These are phyloP conservation scores for Cordyceps pruinosa DNA, from an alignment of 2,329 filamentous ascomycete genomes.

Conservation along the genomic window DNA sequence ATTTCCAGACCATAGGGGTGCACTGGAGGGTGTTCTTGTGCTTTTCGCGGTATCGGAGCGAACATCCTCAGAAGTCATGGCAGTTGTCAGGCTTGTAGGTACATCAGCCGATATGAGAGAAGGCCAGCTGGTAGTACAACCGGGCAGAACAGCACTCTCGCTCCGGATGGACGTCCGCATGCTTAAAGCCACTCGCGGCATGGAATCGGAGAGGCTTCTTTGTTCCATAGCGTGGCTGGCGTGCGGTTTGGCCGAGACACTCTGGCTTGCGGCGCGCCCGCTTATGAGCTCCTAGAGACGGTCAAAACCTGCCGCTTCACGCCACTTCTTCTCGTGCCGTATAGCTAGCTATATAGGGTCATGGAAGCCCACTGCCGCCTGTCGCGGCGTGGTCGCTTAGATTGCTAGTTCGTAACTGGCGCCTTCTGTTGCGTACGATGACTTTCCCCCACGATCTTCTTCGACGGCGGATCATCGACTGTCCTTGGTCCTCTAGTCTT, in stretches of 20 bases:
- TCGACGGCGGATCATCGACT: neutral
- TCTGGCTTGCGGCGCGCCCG: neutral
- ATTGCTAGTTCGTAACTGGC: neutral
- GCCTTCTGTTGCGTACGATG: neutral
- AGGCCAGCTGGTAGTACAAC: neutral
- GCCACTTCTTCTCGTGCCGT: neutral
- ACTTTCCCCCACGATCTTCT: neutral
- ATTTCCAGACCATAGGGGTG: neutral
- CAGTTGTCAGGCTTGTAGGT: neutral
- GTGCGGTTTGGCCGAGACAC: neutral
- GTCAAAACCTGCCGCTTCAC: neutral
- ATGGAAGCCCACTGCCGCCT: neutral
- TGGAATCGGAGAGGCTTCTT: neutral
- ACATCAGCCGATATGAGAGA: neutral
- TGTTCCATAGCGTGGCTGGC: neutral
- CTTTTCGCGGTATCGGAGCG: neutral
- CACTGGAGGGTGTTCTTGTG: neutral
- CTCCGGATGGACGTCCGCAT: neutral
- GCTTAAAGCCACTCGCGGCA: neutral
- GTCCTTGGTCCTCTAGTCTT: neutral
- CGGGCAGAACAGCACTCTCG: neutral
- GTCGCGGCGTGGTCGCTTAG: neutral
- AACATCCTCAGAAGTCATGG: neutral
- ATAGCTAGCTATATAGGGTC: neutral
- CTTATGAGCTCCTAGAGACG: neutral